These are phyloP conservation scores for Hypoxylon lienhwacheense DNA, from an alignment of 495 filamentous ascomycete genomes.

Conservation along the genomic window DNA sequence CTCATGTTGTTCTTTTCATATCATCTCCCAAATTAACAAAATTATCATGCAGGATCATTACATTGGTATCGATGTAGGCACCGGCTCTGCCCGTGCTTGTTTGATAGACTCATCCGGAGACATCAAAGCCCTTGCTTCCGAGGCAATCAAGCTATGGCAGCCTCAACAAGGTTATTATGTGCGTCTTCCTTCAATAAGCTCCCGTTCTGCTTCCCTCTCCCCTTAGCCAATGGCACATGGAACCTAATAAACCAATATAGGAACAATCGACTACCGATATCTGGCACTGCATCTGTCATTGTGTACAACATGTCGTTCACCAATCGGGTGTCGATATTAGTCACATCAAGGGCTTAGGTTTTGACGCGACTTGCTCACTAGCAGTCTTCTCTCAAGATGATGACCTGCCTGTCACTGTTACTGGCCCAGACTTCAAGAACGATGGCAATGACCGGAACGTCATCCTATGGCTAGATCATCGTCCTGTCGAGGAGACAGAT, in stretches of 20 bases:
- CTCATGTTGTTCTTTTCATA: too few species aligned
- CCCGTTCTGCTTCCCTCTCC: slow-evolving; percentile 6
- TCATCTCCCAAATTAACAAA: slow-evolving; percentile 31
- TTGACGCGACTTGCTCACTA: slow-evolving; percentile 96
- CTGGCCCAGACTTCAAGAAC: slow-evolving; percentile 79
- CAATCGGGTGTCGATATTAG: slow-evolving; percentile 74
- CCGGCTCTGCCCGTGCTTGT: slow-evolving; percentile 90
- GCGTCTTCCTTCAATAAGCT: slow-evolving; percentile 19
- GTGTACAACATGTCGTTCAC: slow-evolving; percentile 74
- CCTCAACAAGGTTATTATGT: slow-evolving; percentile 90
- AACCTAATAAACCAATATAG: slow-evolving; percentile 47
- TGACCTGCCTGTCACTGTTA: slow-evolving; percentile 85
- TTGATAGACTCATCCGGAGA: slow-evolving; percentile 89
- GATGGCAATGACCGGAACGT: slow-evolving; percentile 82
- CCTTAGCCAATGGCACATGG: neutral
- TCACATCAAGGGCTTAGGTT: slow-evolving; percentile 83
- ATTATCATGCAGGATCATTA: slow-evolving; percentile 55
- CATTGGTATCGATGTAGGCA: slow-evolving; percentile 95
- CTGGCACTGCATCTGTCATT: slow-evolving; percentile 85
- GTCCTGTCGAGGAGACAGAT: slow-evolving; percentile 83
- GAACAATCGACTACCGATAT: slow-evolving; percentile 98
- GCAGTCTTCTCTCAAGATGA: slow-evolving; percentile 86
- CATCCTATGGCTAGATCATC: slow-evolving; percentile 90
- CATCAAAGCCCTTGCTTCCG: slow-evolving; percentile 86
- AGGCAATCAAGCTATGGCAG: slow-evolving; percentile 93